phyloP scores from a whole-genome alignment of 129 eudicot species.

The Flaveria linearis region DNA sequence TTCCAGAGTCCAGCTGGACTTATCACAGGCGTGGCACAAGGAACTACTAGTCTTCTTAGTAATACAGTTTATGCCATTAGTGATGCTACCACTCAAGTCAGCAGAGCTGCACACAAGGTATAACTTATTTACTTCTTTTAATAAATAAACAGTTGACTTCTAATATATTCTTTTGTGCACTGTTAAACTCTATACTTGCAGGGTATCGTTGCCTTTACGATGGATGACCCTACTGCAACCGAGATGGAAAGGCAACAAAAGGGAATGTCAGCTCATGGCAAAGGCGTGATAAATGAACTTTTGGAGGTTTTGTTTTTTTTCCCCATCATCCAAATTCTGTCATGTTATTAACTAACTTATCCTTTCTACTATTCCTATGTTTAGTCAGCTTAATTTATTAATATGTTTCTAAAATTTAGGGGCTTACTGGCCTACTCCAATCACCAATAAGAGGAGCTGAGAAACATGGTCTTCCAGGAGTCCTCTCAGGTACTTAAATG shows the following conservation, averaged over 20 bases:
- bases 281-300: constrained; percentile 90
- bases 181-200: constrained; percentile 28
- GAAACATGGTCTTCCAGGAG: constrained; percentile 97
- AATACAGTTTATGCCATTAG: constrained; percentile 95
- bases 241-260: constrained; percentile 69
- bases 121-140: constrained; percentile 6
- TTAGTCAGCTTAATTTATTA: background rate
- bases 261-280: constrained; percentile 69
- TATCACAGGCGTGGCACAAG: constrained; percentile 88
- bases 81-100: constrained; percentile 98
- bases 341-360: background rate
- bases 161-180: constrained; percentile 12
- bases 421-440: constrained; percentile 97
- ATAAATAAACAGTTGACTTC: background rate
- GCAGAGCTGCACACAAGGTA: constrained; percentile 96
- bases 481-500: constrained; percentile 66
- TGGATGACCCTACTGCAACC: constrained; percentile 67
- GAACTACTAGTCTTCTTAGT: constrained; percentile 89
- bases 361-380: background rate
- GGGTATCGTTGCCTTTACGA: constrained; percentile 92
- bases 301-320: constrained; percentile 58
- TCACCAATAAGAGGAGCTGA: constrained; percentile 97
- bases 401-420: constrained; percentile 38
- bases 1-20: constrained; percentile 87
- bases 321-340: background rate